Percentiles rank a stretch among this genome's conserved stretches.
Evolutionary conservation across 2,329 filamentous ascomycete genomes (phyloP).

Genomic region (Cordyceps fumosorosea): DNA sequence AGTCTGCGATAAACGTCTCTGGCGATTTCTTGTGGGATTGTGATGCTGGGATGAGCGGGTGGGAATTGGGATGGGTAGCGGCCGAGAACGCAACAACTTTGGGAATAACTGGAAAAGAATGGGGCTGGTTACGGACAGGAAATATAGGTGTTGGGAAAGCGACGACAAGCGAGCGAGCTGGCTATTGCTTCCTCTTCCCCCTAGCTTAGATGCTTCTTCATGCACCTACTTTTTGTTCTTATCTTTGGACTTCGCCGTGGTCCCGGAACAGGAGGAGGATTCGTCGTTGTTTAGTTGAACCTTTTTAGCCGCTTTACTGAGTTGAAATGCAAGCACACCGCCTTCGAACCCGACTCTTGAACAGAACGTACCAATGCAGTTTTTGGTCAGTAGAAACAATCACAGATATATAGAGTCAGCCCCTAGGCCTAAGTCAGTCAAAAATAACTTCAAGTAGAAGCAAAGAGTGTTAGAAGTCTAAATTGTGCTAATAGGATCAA

Average conservation of each 20-base stretch:
- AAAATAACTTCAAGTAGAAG: background rate
- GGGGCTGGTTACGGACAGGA: background rate
- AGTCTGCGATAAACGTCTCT: background rate
- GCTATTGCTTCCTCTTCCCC: background rate
- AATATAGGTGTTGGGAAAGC: background rate
- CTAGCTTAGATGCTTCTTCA: background rate
- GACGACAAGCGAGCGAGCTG: conserved; percentile 1
- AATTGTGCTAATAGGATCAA: conserved; percentile 4
- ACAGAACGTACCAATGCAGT: background rate
- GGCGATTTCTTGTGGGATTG: background rate
- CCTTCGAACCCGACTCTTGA: background rate
- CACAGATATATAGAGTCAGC: no score
- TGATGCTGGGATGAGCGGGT: background rate
- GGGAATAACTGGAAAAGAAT: background rate
- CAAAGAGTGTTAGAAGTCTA: background rate
- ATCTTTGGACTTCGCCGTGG: background rate
- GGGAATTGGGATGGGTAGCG: background rate
- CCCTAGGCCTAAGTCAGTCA: background rate
- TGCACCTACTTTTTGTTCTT: background rate
- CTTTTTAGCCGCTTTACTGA: background rate
- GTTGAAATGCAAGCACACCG: background rate
- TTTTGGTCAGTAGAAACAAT: no score
- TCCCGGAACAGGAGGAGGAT: background rate
- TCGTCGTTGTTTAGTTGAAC: background rate
- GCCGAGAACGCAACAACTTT: background rate